Percentiles rank a stretch among this genome's conserved stretches.
These are phyloP conservation scores for Cytauxzoon felis DNA, from an alignment of 169 alveolate species.

Conservation along the genomic window DNA sequence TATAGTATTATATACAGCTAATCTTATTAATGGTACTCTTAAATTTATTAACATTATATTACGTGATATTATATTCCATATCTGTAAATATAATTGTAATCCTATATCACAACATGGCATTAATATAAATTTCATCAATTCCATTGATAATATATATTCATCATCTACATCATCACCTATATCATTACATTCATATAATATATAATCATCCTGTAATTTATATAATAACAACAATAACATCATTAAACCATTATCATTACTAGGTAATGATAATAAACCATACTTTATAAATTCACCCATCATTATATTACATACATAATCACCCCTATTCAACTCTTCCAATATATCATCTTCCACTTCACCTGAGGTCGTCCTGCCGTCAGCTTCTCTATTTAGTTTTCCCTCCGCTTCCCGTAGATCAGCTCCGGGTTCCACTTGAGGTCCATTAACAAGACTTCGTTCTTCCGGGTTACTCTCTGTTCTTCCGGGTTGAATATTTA, in stretches of 20 bases:
- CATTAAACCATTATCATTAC: conserved; percentile 14
- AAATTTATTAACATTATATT: neutral
- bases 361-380: too few species aligned
- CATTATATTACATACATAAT: conserved; percentile 31
- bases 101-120: conserved; percentile 17
- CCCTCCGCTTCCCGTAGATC: too few species aligned
- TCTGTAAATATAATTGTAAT: conserved; percentile 12
- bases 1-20: neutral
- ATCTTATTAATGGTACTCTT: neutral
- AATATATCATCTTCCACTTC: too few species aligned
- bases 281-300: conserved; percentile 46
- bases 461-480: too few species aligned
- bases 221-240: conserved; percentile 28
- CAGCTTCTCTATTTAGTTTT: too few species aligned
- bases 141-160: neutral
- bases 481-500: too few species aligned
- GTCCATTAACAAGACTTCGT: too few species aligned
- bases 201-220: conserved; percentile 6
- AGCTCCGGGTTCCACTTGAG: too few species aligned
- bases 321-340: too few species aligned
- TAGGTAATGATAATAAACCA: conserved; percentile 16
- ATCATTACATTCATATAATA: neutral
- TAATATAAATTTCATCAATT: conserved; percentile 9
- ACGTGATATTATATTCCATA: conserved; percentile 7
- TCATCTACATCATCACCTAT: neutral